Evolutionary conservation across 2,329 filamentous ascomycete genomes (phyloP).

Genomic region (Phialemoniopsis sp.): DNA sequence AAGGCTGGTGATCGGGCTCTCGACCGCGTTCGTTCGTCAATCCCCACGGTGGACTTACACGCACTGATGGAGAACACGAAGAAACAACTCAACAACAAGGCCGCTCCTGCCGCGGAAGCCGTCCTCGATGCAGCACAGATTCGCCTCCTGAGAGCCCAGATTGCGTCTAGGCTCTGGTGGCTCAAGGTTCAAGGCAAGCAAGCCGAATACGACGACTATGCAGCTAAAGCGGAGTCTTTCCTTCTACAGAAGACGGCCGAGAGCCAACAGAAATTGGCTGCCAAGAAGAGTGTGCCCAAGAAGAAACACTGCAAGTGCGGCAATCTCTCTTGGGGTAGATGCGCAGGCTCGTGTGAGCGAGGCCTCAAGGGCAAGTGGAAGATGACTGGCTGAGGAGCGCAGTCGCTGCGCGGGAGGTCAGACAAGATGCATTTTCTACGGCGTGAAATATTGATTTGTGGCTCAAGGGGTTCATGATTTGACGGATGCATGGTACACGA

Average conservation of each 20-base stretch:
- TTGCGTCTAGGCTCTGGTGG: conserved; percentile 13
- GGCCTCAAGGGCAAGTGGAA: background rate
- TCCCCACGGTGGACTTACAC: background rate
- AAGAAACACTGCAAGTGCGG: background rate
- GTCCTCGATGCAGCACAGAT: conserved; percentile 1
- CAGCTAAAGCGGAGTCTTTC: conserved; percentile 5
- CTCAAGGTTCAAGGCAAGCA: conserved; percentile 9
- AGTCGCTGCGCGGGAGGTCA: too few relatives aligned
- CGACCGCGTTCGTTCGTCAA: background rate
- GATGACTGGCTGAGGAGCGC: background rate
- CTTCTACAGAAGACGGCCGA: conserved; percentile 4
- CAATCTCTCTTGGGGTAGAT: background rate
- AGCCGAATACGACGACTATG: conserved; percentile 8
- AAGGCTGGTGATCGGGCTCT: too few relatives aligned
- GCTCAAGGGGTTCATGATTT: too few relatives aligned
- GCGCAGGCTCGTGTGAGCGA: background rate
- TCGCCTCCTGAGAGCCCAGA: conserved; percentile 9
- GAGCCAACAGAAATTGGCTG: background rate
- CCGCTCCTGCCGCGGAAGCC: conserved; percentile 4
- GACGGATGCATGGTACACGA: too few relatives aligned
- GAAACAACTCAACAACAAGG: conserved; percentile 11
- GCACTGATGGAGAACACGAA: background rate
- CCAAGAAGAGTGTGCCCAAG: background rate
- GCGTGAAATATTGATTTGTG: too few relatives aligned
- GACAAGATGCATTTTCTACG: too few relatives aligned